Evolutionary conservation across 2,329 filamentous ascomycete genomes (phyloP).

Genomic region (Beauveria bassiana): DNA sequence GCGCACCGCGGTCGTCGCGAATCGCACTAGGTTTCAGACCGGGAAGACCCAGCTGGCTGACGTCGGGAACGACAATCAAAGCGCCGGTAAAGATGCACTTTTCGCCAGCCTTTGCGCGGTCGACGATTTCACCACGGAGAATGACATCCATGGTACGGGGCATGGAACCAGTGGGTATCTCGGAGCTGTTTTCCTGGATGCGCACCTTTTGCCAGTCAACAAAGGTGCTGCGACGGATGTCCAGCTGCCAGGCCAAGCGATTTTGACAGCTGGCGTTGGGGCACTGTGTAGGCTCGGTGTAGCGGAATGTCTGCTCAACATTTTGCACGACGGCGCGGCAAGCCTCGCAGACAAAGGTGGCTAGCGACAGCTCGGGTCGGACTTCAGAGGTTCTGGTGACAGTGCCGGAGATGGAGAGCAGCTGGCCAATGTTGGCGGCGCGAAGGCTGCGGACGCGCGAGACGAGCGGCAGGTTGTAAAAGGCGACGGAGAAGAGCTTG

Average conservation of each 20-base stretch:
- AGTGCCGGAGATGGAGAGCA: conserved; percentile 93
- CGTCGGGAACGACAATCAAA: conserved; percentile 91
- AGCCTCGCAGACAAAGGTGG: conserved; percentile 84
- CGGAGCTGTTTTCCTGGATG: conserved; percentile 95
- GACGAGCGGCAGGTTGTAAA: conserved; percentile 86
- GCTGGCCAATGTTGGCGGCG: conserved; percentile 82
- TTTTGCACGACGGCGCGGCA: conserved; percentile 82
- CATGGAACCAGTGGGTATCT: conserved; percentile 98
- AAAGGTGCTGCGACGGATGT: conserved; percentile 94
- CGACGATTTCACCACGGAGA: conserved; percentile 91
- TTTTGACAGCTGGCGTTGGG: conserved; percentile 84
- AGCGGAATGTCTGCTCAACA: conserved; percentile 94
- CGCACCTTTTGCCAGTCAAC: conserved; percentile 99
- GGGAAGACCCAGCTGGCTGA: conserved; percentile 87
- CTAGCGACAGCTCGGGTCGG: conserved; percentile 82
- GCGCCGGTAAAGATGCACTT: conserved; percentile 98
- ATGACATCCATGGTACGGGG: conserved; percentile 97
- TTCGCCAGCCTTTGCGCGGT: conserved; percentile 93
- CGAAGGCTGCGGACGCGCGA: conserved; percentile 79
- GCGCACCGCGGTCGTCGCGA: conserved; percentile 68
- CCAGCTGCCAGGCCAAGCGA: conserved; percentile 87
- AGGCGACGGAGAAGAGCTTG: conserved; percentile 87
- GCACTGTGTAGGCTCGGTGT: conserved; percentile 93
- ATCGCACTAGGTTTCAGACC: conserved; percentile 77
- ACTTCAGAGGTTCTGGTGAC: conserved; percentile 97